Base-by-base conservation (phyloP, 768 basidiomycete genomes). In the Macrolepiota albuminosa region DNA sequence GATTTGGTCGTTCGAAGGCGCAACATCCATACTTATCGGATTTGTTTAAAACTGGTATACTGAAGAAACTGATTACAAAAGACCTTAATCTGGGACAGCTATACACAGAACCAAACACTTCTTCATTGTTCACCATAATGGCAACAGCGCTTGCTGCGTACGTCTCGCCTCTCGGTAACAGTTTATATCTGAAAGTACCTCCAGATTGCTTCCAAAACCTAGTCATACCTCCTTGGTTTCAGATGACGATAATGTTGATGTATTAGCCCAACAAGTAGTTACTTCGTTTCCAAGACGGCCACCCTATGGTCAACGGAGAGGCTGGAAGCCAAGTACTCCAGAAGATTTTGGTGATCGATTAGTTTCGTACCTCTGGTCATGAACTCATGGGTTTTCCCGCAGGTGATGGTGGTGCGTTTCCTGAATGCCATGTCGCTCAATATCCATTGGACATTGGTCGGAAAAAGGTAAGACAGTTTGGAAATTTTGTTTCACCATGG, bases 391-490 rank as follows among this genome's bases (percentile, higher is more conserved):
- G 21, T 6, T 40, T 13, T 29, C 47, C 6, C 52, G 34, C 45
- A 90, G 88, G 86, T 59, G 88, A 93, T 68, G 92, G 93, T 63
- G 93, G 93, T 65, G 80, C 93, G 58, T 93, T 87, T 74, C 94
- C 94, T 4, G 94, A 99, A 77, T 98, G 95, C 72, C 94, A 95
- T 81, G 78, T 96, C 55, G 97, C 97, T 6, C 96, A 99, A 72
- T 99, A 97, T 77, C 96, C 96, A 11, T 73, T 98, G 62, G 93
- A 93, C 58, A 87, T 99, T 83, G 96, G 96, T 58, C 84, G 85
- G 75, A 97, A 97, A 83, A 95, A 95, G 85, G 94, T 88, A 55
- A 63, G 85, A 69, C 16, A 16, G 31, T 6, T 14, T 33, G 21
- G 8, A 13, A 13, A 18, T 14, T 42, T 0, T 16, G 9, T 16